Percentiles rank a stretch among this genome's conserved stretches.
phyloP scores from a whole-genome alignment of 768 basidiomycete genomes.

The Russula sp. region DNA sequence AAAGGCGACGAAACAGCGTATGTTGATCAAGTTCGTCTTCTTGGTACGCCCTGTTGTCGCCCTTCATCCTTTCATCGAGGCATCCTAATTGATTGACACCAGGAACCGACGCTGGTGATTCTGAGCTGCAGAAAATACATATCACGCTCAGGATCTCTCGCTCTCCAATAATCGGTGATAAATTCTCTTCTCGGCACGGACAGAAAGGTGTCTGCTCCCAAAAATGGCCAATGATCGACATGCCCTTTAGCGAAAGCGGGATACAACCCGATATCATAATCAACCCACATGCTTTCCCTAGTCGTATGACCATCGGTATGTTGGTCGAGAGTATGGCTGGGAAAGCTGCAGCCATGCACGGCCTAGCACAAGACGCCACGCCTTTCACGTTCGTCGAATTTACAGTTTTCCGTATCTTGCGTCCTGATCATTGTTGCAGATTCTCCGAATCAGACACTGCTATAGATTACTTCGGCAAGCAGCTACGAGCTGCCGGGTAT shows the following conservation, averaged over 20 bases:
- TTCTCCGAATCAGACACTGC: slow-evolving; percentile 98
- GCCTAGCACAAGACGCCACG: slow-evolving; percentile 96
- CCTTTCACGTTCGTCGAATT: slow-evolving; percentile 79
- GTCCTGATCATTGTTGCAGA: slow-evolving; percentile 40
- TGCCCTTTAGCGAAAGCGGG: slow-evolving; percentile 98
- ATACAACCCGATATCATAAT: slow-evolving; percentile 99
- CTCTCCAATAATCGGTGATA: slow-evolving; percentile 96
- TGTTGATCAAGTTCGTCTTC: slow-evolving; percentile 85
- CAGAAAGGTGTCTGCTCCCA: slow-evolving; percentile 99
- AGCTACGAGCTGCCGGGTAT: slow-evolving; percentile 90
- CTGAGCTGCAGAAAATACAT: slow-evolving; percentile 88
- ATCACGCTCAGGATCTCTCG: slow-evolving; percentile 91
- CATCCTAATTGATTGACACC: slow-evolving; percentile 6
- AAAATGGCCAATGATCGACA: slow-evolving; percentile 96
- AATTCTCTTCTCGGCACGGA: slow-evolving; percentile 98
- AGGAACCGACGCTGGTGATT: slow-evolving; percentile 87
- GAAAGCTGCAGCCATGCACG: slow-evolving; percentile 99
- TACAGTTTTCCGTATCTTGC: slow-evolving; percentile 2
- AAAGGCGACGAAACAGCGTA: slow-evolving; percentile 93
- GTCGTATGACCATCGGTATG: slow-evolving; percentile 99
- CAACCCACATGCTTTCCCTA: slow-evolving; percentile 99
- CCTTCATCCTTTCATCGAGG: slow-evolving; percentile 3
- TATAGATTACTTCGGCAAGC: slow-evolving; percentile 94
- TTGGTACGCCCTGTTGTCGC: slow-evolving; percentile 52
- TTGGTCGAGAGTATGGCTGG: slow-evolving; percentile 99